Conservation (phyloP, 208 protist species). For the Leishmania guyanensis region DNA sequence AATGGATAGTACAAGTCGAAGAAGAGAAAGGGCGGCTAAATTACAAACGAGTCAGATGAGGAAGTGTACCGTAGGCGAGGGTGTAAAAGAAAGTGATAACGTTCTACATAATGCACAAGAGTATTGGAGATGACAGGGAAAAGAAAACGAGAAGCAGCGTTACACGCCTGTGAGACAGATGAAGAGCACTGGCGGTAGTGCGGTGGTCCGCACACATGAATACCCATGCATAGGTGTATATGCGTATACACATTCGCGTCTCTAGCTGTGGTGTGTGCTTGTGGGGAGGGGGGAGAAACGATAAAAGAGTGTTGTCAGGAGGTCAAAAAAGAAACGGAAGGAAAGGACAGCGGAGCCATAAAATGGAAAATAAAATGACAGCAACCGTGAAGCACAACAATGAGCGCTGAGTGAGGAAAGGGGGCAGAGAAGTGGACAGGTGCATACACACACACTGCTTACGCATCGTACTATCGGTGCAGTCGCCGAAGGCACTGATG, state of each 20-base stretch:
- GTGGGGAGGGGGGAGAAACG: neutral
- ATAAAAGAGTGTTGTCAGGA: neutral
- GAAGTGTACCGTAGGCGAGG: neutral
- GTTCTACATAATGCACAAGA: neutral
- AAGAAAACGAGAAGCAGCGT: neutral
- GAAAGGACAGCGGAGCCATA: neutral
- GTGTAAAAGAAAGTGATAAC: neutral
- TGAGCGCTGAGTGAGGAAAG: neutral
- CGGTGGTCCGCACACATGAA: neutral
- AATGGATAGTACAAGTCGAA: neutral
- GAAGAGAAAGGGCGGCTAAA: neutral
- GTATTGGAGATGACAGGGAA: neutral
- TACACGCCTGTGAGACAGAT: neutral
- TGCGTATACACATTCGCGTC: neutral
- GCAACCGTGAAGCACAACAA: neutral
- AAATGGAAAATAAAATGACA: no score
- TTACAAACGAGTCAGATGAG: neutral
- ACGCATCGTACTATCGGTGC: constrained; percentile 2
- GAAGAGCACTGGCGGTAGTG: neutral
- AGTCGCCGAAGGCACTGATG: constrained; percentile 18
- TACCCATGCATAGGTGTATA: neutral
- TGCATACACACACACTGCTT: neutral
- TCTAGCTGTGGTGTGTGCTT: neutral
- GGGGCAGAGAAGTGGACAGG: neutral
- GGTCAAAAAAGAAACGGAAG: neutral